A percentile compares a stretch with the other conserved stretches of the same genome.
Conservation (phyloP, 805 yeast genomes). For the Kodamaea nitidulidarum region DNA sequence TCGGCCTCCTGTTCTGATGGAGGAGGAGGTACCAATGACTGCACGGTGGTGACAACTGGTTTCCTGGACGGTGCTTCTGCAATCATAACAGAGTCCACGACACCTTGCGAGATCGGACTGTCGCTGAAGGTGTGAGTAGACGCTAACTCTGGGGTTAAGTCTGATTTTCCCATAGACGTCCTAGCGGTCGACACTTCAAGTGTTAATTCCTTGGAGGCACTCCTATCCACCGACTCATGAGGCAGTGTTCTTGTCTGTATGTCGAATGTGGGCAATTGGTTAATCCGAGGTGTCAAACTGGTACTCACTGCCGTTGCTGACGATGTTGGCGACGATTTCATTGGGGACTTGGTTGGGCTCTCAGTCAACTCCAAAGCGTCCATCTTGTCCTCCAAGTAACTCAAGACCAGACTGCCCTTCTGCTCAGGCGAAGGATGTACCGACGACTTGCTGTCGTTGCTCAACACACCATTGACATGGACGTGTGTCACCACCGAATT, state of each 20-base stretch:
- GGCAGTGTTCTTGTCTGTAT: background rate
- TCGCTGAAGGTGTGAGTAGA: conserved; percentile 4
- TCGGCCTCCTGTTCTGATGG: background rate
- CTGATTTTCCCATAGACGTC: background rate
- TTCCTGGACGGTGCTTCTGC: conserved; percentile 9
- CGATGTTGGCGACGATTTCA: conserved; percentile 6
- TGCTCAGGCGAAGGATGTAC: conserved; percentile 15
- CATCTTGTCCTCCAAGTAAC: conserved; percentile 43
- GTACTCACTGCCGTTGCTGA: conserved; percentile 7
- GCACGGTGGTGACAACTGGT: conserved; percentile 7
- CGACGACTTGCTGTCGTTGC: conserved; percentile 17
- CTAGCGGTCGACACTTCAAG: background rate
- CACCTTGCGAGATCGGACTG: conserved; percentile 7
- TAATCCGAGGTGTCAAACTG: conserved; percentile 25
- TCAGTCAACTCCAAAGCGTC: conserved; percentile 35
- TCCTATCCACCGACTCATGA: background rate
- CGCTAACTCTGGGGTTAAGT: conserved; percentile 4
- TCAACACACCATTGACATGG: conserved; percentile 41
- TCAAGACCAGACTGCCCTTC: conserved; percentile 24
- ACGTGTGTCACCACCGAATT: conserved; percentile 41
- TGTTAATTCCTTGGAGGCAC: background rate
- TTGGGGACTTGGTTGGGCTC: conserved; percentile 17
- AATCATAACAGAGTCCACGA: conserved; percentile 7
- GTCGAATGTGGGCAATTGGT: conserved; percentile 30
- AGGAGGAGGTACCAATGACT: conserved; percentile 2